These are phyloP conservation scores for Paecilomyces sp. DNA, from an alignment of 2,329 filamentous ascomycete genomes.

Conservation along the genomic window DNA sequence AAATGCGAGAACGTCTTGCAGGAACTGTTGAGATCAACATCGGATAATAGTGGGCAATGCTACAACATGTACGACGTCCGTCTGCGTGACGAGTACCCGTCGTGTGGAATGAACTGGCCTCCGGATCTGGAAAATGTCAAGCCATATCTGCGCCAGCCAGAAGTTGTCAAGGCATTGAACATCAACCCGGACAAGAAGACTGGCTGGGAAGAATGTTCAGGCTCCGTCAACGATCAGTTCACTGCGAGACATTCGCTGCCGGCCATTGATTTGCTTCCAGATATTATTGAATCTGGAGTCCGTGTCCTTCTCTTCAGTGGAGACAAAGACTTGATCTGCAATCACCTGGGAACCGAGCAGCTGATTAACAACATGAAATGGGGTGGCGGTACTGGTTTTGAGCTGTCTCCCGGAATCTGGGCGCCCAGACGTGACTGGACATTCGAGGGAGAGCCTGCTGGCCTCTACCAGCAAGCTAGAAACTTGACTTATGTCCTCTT, in stretches of 20 bases:
- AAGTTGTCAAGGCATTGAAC: slow-evolving; percentile 74
- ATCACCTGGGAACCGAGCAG: slow-evolving; percentile 87
- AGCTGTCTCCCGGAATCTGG: slow-evolving; percentile 76
- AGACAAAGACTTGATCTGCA: slow-evolving; percentile 92
- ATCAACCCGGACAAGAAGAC: slow-evolving; percentile 73
- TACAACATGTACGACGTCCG: slow-evolving; percentile 97
- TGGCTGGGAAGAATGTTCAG: slow-evolving; percentile 88
- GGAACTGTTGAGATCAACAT: slow-evolving; percentile 61
- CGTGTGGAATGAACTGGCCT: slow-evolving; percentile 97
- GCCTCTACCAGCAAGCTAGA: slow-evolving; percentile 88
- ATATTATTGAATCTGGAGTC: slow-evolving; percentile 63
- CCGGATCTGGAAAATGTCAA: slow-evolving; percentile 71
- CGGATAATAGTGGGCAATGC: slow-evolving; percentile 54
- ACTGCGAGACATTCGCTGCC: slow-evolving; percentile 63
- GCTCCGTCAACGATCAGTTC: slow-evolving; percentile 68
- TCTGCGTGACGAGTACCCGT: slow-evolving; percentile 68
- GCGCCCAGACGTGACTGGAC: slow-evolving; percentile 91
- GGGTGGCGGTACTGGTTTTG: slow-evolving; percentile 88
- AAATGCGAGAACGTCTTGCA: slow-evolving; percentile 73
- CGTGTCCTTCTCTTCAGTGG: slow-evolving; percentile 86
- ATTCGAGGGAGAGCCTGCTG: slow-evolving; percentile 80
- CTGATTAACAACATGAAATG: slow-evolving; percentile 85
- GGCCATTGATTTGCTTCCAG: slow-evolving; percentile 67
- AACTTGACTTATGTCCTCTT: slow-evolving; percentile 95
- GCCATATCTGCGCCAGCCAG: slow-evolving; percentile 75